Evolutionary conservation across 1,139 yeast genomes (phyloP).

Genomic region (Suhomyces kunorum): DNA sequence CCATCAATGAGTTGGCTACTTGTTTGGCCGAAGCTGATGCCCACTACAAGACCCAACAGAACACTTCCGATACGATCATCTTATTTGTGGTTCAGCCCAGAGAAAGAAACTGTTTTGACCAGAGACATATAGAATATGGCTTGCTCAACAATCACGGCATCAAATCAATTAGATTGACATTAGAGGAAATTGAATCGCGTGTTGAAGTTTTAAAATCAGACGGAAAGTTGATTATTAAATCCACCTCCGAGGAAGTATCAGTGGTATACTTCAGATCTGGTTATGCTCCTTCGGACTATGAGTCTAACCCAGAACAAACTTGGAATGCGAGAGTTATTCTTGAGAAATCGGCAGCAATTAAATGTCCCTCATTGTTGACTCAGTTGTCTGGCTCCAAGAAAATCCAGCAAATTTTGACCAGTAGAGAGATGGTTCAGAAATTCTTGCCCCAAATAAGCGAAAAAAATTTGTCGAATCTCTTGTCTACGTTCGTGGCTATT

Average conservation of each 20-base stretch:
- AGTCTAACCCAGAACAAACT: constrained; percentile 47
- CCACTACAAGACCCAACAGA: constrained; percentile 42
- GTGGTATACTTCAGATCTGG: constrained; percentile 91
- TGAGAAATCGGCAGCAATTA: constrained; percentile 78
- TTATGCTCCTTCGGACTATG: constrained; percentile 77
- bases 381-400: constrained; percentile 93
- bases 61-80: constrained; percentile 48
- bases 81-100: constrained; percentile 80
- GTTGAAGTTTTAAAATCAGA: constrained; percentile 34
- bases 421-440: constrained; percentile 45
- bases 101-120: constrained; percentile 90
- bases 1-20: constrained; percentile 59
- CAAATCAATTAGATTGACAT: constrained; percentile 63
- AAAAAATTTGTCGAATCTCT: constrained; percentile 32
- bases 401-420: constrained; percentile 83
- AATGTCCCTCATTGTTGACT: constrained; percentile 86
- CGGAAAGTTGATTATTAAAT: constrained; percentile 51
- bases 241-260: constrained; percentile 70
- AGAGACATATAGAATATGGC: constrained; percentile 76
- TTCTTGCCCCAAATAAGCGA: constrained; percentile 42
- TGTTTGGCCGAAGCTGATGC: constrained; percentile 71
- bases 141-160: constrained; percentile 59
- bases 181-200: constrained; percentile 55
- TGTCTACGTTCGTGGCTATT: constrained; percentile 76
- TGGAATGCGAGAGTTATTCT: constrained; percentile 78